Evolutionary conservation across 129 eudicot genomes (phyloP).

Genomic region (Ambrosia trifida): DNA sequence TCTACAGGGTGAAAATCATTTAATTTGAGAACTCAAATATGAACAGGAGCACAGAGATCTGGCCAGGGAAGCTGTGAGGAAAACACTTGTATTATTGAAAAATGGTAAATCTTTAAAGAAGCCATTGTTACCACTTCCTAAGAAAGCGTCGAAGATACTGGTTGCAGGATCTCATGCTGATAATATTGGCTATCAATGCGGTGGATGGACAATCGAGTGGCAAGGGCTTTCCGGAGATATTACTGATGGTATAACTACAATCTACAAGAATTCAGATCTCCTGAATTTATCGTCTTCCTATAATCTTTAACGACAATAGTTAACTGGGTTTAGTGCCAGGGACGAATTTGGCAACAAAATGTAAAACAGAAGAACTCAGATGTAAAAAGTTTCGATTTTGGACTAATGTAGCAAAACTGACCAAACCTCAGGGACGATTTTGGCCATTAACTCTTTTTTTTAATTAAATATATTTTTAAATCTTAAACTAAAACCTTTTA

Average conservation of each 20-base stretch:
- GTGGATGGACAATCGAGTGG: constrained; percentile 95
- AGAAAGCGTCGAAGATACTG: constrained; percentile 61
- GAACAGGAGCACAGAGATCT: constrained; percentile 67
- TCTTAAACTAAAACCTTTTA: too few relatives aligned
- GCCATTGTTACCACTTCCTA: constrained; percentile 73
- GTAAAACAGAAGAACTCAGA: too few relatives aligned
- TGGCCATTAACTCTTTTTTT: too few relatives aligned
- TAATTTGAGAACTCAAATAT: constrained; percentile 2
- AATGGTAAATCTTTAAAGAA: constrained; percentile 52
- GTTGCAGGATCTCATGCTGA: constrained; percentile 82
- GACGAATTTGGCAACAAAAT: too few relatives aligned
- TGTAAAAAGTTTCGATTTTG: too few relatives aligned
- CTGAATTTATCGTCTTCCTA: too few relatives aligned
- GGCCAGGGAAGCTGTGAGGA: constrained; percentile 88
- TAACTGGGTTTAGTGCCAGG: too few relatives aligned
- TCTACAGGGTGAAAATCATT: background rate
- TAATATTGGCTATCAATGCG: constrained; percentile 80
- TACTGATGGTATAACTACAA: constrained; percentile 53
- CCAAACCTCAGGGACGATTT: too few relatives aligned
- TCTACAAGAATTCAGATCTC: too few relatives aligned
- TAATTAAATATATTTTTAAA: too few relatives aligned
- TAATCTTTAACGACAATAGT: too few relatives aligned
- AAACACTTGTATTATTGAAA: constrained; percentile 78
- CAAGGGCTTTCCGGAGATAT: constrained; percentile 72
- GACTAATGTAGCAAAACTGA: too few relatives aligned